These are phyloP conservation scores for Beauveria bassiana DNA, from an alignment of 2,329 filamentous ascomycete species.

Conservation along the genomic window DNA sequence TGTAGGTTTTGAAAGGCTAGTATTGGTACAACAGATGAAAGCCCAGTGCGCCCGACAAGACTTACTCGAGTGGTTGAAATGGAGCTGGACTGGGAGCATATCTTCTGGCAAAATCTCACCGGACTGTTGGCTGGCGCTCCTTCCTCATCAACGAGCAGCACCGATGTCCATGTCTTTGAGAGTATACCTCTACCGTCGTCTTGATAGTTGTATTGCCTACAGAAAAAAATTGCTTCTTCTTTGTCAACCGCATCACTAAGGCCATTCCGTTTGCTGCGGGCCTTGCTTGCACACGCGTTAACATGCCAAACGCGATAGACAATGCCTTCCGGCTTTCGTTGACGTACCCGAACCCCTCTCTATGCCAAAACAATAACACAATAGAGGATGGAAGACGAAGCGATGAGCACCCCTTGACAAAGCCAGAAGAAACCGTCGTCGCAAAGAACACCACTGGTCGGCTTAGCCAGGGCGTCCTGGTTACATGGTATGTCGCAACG, in stretches of 20 bases:
- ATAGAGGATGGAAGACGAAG: neutral
- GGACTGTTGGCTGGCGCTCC: neutral
- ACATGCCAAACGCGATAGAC: constrained; percentile 4
- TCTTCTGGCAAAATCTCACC: neutral
- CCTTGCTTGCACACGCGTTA: neutral
- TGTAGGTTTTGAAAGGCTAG: constrained; percentile 7
- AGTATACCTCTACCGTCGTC: neutral
- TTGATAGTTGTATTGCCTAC: neutral
- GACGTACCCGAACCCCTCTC: constrained; percentile 25
- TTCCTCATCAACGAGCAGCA: neutral
- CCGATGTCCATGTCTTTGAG: neutral
- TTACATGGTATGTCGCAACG: constrained; percentile 13
- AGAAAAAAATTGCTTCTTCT: neutral
- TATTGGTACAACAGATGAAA: neutral
- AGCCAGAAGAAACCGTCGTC: neutral
- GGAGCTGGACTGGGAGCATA: neutral
- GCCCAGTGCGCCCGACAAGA: neutral
- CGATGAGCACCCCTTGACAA: neutral
- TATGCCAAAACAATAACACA: constrained; percentile 13
- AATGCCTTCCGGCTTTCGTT: constrained; percentile 20
- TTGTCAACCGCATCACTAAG: neutral
- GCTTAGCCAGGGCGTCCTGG: constrained; percentile 10
- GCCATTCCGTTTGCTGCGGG: neutral
- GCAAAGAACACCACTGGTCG: neutral
- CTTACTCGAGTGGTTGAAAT: neutral